phyloP scores from a whole-genome alignment of 345 rosid genomes.

The Turnera subulata region DNA sequence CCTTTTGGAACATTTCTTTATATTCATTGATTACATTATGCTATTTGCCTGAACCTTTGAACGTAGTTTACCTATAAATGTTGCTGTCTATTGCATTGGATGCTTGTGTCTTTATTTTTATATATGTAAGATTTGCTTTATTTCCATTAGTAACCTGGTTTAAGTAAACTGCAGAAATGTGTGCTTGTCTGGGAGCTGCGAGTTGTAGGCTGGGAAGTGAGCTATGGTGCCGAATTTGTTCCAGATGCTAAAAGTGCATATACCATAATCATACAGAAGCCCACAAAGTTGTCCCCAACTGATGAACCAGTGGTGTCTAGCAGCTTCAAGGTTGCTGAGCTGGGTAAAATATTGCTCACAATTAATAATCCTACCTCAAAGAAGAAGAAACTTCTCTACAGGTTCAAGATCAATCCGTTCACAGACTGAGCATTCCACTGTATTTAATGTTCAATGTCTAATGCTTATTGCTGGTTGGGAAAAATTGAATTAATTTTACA shows the following conservation, averaged over 20 bases:
- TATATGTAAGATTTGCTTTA: too few relatives aligned
- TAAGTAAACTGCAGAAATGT: too few relatives aligned
- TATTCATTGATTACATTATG: too few relatives aligned
- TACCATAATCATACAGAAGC: conserved; percentile 42
- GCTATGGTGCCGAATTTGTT: conserved; percentile 45
- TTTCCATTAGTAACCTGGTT: too few relatives aligned
- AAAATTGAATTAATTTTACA: neutral
- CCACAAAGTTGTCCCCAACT: conserved; percentile 25
- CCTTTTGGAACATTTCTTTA: too few relatives aligned
- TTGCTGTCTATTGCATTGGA: neutral
- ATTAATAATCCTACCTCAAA: conserved; percentile 38
- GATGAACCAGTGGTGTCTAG: conserved; percentile 32
- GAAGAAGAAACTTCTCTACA: conserved; percentile 52
- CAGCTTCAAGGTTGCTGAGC: conserved; percentile 35
- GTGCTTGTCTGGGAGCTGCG: conserved; percentile 42
- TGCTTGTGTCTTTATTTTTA: too few relatives aligned
- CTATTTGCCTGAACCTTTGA: too few relatives aligned
- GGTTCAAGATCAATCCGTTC: conserved; percentile 37
- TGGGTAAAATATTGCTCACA: conserved; percentile 42
- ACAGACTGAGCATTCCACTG: conserved; percentile 18
- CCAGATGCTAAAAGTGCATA: conserved; percentile 36
- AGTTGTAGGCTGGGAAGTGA: conserved; percentile 51
- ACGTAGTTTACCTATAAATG: neutral
- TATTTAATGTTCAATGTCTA: neutral
- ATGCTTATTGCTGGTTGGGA: neutral